phyloP scores from a whole-genome alignment of 106 monocot species.

The Platanthera guangdongensis region DNA sequence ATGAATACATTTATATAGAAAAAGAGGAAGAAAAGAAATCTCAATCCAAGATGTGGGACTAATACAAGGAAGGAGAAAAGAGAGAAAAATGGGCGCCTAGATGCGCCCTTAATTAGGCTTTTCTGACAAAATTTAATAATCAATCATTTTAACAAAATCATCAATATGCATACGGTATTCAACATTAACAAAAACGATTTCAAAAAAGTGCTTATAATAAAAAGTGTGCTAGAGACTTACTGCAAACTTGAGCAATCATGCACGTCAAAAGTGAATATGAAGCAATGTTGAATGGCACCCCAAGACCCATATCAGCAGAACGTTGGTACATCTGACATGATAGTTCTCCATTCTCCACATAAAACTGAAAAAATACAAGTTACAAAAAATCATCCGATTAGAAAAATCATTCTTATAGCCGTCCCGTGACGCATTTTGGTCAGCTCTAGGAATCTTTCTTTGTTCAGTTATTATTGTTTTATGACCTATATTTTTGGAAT shows the following conservation, averaged over 20 bases:
- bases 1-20: too few species aligned
- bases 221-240: slow-evolving; percentile 5
- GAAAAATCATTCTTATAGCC: not conserved
- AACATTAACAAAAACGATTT: not conserved
- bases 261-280: slow-evolving; percentile 27
- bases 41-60: too few species aligned
- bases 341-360: slow-evolving; percentile 25
- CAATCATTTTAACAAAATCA: not conserved
- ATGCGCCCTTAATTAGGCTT: too few species aligned
- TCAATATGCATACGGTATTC: not conserved
- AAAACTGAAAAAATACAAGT: slow-evolving; percentile 13
- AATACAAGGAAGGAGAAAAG: too few species aligned
- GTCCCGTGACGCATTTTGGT: not conserved
- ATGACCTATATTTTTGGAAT: not conserved
- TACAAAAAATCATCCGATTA: not conserved
- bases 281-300: slow-evolving; percentile 26
- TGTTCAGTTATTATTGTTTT: not conserved
- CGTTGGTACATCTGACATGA: slow-evolving; percentile 28
- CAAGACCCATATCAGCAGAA: slow-evolving; percentile 31
- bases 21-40: too few species aligned
- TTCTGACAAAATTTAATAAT: not conserved
- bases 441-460: not conserved
- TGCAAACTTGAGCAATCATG: slow-evolving; percentile 29
- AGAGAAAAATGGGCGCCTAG: too few species aligned
- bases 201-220: not conserved